Base-by-base conservation (phyloP, 768 basidiomycete genomes). In the Mycena rosella region DNA sequence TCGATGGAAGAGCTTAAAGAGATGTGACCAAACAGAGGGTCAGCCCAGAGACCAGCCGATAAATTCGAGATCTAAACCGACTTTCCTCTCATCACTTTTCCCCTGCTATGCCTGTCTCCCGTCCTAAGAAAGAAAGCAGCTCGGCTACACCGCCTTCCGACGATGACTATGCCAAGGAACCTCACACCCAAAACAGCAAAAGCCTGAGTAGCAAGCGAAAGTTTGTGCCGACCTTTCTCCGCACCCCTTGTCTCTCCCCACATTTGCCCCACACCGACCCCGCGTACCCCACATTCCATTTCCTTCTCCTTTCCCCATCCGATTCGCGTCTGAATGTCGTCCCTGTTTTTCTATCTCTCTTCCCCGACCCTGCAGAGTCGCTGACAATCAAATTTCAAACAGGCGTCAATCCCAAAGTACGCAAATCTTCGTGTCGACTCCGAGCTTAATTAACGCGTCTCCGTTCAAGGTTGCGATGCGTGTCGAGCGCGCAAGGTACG, bases 351-450 rank as follows among this genome's bases (percentile, higher is more conserved):
- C 44, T 52, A 56, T 71, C 68, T 70, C 63, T 67, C 65, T 75
- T 74, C 68, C 58, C 72, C 72, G 24, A 65, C 73, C 55, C 66
- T n/a, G 61, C 56, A 59, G 44, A 42, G 60, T 71, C 74, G 74
- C 78, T 80, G 78, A 83, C 80, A 78, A 75, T 70, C 78, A 60
- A n/a, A 74, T 72, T 74, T 73, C 72, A 72, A 71, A 67, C 74
- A 94, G 92, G 89, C 89, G 92, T 74, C 93, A 94, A 83, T 93
- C 92, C 60, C 93, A 94, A 79, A 94, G 93, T 93, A 73, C 66
- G 90, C 84, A 68, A n/a, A 64, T 59, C 56, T 64, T 69, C 60
- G 47, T 68, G 44, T 38, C 38, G 38, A 45, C 60, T 67, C 67
- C n/a, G n/a, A n/a, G n/a, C n/a, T n/a, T 36, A 60, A 62, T 44